A percentile compares a stretch with the other conserved stretches of the same genome.
Evolutionary conservation across 2,329 filamentous ascomycete genomes (phyloP).

Genomic region (Hypoxylon sp.): DNA sequence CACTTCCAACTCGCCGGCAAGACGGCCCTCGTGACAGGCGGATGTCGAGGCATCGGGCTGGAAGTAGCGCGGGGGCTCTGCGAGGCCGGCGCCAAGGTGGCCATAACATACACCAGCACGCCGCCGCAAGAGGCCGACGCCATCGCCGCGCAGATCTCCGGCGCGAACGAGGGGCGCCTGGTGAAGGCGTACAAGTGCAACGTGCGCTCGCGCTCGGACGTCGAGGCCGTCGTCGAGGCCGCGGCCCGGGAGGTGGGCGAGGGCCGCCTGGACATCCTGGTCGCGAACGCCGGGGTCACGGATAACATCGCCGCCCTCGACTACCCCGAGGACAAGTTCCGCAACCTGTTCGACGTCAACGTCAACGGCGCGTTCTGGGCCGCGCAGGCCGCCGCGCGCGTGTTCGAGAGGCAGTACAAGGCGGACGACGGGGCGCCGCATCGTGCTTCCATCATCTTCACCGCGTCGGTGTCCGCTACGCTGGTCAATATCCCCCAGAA

Average conservation of each 20-base stretch:
- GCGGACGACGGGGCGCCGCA: conserved; percentile 37
- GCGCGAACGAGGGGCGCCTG: conserved; percentile 28
- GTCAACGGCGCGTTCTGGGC: conserved; percentile 55
- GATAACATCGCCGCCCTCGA: conserved; percentile 50
- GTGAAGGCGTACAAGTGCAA: conserved; percentile 51
- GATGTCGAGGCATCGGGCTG: conserved; percentile 45
- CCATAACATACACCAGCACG: conserved; percentile 47
- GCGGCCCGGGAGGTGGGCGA: conserved; percentile 50
- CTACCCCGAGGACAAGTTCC: conserved; percentile 52
- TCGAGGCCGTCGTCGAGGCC: conserved; percentile 46
- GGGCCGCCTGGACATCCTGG: conserved; percentile 50
- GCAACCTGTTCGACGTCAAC: conserved; percentile 51
- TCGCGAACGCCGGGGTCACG: conserved; percentile 54
- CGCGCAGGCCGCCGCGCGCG: conserved; percentile 52
- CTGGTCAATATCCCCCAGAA: conserved; percentile 54
- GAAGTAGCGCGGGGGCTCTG: conserved; percentile 44
- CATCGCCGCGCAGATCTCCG: conserved; percentile 39
- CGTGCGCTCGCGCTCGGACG: conserved; percentile 44
- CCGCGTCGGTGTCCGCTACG: conserved; percentile 50
- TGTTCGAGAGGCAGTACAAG: conserved; percentile 49
- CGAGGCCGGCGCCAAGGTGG: conserved; percentile 44
- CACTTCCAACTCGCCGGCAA: conserved; percentile 45
- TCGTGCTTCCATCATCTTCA: conserved; percentile 52
- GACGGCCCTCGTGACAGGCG: conserved; percentile 45
- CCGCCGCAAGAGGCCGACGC: conserved; percentile 38